These are phyloP conservation scores for Cladosporium velox DNA, from an alignment of 2,329 filamentous ascomycete species.

Conservation along the genomic window DNA sequence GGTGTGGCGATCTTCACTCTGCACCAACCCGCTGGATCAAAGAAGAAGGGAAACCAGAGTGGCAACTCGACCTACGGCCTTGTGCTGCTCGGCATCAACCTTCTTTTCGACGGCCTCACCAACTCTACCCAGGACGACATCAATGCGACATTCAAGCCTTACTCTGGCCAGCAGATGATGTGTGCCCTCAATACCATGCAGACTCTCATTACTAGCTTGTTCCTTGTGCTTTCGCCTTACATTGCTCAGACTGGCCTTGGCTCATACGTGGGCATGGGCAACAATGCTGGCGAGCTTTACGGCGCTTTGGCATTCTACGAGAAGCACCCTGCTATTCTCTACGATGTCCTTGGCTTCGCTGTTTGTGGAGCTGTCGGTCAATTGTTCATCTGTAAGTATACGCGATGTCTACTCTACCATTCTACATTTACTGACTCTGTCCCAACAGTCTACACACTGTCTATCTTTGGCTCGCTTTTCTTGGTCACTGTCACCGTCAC, in stretches of 20 bases:
- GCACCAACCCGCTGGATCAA: conserved; percentile 55
- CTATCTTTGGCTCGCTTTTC: conserved; percentile 86
- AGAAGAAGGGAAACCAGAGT: conserved; percentile 36
- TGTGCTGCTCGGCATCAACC: conserved; percentile 79
- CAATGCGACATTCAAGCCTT: conserved; percentile 74
- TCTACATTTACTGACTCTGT: neutral
- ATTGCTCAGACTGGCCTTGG: conserved; percentile 62
- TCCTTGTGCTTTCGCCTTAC: conserved; percentile 77
- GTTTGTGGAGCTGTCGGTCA: conserved; percentile 90
- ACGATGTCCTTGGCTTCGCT: conserved; percentile 86
- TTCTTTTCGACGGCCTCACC: conserved; percentile 92
- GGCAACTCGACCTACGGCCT: conserved; percentile 76
- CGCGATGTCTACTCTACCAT: neutral
- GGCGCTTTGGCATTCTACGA: conserved; percentile 80
- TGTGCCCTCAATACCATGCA: conserved; percentile 91
- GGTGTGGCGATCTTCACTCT: conserved; percentile 95
- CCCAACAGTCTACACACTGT: conserved; percentile 67
- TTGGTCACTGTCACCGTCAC: conserved; percentile 97
- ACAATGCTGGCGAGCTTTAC: conserved; percentile 71
- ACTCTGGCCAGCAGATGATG: conserved; percentile 98
- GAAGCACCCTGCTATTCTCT: conserved; percentile 77
- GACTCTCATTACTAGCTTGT: conserved; percentile 72
- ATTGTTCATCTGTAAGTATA: conserved; percentile 76
- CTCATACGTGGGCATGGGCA: conserved; percentile 44
- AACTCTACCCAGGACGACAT: conserved; percentile 97